phyloP scores from a whole-genome alignment of 495 filamentous ascomycete genomes.

The Neurospora discreta region DNA sequence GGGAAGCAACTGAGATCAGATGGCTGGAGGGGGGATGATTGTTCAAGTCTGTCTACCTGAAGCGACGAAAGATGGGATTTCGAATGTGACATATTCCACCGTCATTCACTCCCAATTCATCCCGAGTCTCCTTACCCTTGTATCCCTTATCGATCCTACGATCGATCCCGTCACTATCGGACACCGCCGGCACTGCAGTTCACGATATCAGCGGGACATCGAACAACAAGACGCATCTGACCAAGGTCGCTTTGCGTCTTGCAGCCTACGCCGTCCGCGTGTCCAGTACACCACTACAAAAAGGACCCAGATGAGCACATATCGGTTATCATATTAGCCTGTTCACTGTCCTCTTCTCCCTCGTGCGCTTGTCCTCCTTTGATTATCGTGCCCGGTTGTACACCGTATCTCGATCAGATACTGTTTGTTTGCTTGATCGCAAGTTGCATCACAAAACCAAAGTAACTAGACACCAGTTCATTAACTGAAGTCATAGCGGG shows the following conservation, averaged over 20 bases:
- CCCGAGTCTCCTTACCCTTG: background rate
- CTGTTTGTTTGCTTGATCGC: background rate
- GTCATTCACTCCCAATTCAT: background rate
- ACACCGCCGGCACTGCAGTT: background rate
- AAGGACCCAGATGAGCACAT: background rate
- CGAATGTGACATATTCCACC: background rate
- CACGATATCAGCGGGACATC: background rate
- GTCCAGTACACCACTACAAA: background rate
- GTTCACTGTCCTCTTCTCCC: background rate
- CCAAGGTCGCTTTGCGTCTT: background rate
- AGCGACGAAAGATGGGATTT: background rate
- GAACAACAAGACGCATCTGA: background rate
- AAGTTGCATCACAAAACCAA: background rate
- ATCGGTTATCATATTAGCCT: background rate
- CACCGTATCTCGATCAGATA: background rate
- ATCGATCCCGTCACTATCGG: background rate
- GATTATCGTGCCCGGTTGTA: background rate
- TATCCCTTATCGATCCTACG: background rate
- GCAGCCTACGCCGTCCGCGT: background rate
- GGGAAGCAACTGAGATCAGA: background rate
- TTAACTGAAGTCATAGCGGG: background rate
- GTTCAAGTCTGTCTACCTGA: background rate
- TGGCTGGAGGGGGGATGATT: background rate
- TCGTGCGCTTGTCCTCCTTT: background rate
- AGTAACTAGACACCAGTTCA: background rate